These are phyloP conservation scores for Ceratocystis cubensis DNA, from an alignment of 2,329 filamentous ascomycete genomes.

Conservation along the genomic window DNA sequence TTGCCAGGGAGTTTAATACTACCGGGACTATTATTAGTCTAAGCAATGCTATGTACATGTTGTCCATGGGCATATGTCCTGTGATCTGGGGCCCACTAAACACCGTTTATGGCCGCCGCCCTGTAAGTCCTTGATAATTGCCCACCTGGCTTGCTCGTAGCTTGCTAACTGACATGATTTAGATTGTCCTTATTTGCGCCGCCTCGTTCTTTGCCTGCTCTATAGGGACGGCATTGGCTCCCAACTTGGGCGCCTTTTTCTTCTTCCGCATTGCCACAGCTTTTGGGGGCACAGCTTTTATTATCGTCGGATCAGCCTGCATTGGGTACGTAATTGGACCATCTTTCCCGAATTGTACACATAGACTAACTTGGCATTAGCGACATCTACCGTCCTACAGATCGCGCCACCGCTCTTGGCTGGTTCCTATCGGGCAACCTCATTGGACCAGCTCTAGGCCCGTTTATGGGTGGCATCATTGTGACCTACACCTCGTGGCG, in stretches of 20 bases:
- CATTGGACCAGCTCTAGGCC: conserved; percentile 57
- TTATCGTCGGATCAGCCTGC: conserved; percentile 57
- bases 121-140: conserved; percentile 32
- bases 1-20: conserved; percentile 51
- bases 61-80: conserved; percentile 59
- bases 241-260: conserved; percentile 58
- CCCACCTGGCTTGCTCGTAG: not conserved
- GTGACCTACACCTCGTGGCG: conserved; percentile 63
- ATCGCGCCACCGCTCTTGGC: conserved; percentile 58
- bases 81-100: conserved; percentile 62
- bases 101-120: conserved; percentile 48
- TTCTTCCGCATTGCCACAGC: conserved; percentile 63
- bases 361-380: conserved; percentile 24
- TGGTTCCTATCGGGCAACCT: conserved; percentile 63
- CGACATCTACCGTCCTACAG: conserved; percentile 52
- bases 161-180: not conserved
- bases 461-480: conserved; percentile 62
- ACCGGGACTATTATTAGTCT: conserved; percentile 58
- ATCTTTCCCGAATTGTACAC: not conserved
- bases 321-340: conserved; percentile 39
- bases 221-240: conserved; percentile 59
- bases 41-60: conserved; percentile 62
- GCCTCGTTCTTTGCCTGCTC: conserved; percentile 55
- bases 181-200: conserved; percentile 41
- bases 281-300: conserved; percentile 61